These are phyloP conservation scores for Tardiomyces blankii DNA, from an alignment of 1,139 yeast genomes.

Conservation along the genomic window DNA sequence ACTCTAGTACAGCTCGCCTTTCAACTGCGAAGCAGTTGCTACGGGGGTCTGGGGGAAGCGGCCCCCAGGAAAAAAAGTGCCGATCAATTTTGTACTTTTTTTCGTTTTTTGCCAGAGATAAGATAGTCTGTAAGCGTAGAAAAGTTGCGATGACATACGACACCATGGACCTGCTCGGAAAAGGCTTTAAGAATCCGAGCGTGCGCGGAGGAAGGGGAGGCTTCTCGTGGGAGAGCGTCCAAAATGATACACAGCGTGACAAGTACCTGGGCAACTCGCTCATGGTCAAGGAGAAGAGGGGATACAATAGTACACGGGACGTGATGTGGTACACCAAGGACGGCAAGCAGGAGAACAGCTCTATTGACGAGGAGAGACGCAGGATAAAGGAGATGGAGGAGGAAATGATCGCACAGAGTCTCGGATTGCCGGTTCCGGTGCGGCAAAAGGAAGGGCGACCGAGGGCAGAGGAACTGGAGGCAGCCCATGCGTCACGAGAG, in stretches of 20 bases:
- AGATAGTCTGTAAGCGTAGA: too few species aligned
- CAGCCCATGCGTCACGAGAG: too few species aligned
- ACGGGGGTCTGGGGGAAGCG: too few species aligned
- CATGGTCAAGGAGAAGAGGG: slow-evolving; percentile 19
- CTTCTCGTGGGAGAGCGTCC: slow-evolving; percentile 20
- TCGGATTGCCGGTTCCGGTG: slow-evolving; percentile 9
- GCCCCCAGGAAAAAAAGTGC: too few species aligned
- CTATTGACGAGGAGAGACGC: slow-evolving; percentile 1
- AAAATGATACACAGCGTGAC: slow-evolving; percentile 17
- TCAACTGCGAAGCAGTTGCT: too few species aligned
- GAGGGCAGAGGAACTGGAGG: too few species aligned
- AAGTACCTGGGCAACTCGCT: slow-evolving; percentile 20
- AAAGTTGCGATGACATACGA: too few species aligned
- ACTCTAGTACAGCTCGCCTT: too few species aligned
- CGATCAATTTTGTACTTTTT: too few species aligned
- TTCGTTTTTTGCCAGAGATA: too few species aligned
- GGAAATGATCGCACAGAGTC: slow-evolving; percentile 15
- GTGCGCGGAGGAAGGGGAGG: slow-evolving; percentile 21
- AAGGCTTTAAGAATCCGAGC: slow-evolving; percentile 13
- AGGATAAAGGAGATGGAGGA: slow-evolving; percentile 15
- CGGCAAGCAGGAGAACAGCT: slow-evolving; percentile 1
- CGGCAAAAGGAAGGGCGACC: too few species aligned
- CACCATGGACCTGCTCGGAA: slow-evolving; percentile 13
- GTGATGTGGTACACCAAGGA: slow-evolving; percentile 18
- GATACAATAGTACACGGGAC: slow-evolving; percentile 15